phyloP scores from a whole-genome alignment of 139 green algal species.

The Spirogloea muscicola region DNA sequence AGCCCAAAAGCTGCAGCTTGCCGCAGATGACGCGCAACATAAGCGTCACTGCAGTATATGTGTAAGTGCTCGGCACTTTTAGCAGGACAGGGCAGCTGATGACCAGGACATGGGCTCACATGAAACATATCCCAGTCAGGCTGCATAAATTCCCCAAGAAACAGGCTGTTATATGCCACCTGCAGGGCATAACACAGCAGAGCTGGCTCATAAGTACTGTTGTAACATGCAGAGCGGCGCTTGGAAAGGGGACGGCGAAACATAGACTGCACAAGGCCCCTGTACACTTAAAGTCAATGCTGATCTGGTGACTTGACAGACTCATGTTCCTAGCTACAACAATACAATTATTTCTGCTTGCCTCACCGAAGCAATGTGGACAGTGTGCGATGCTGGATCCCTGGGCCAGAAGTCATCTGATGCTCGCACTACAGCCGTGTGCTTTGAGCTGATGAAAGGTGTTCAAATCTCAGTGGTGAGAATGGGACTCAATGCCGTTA shows the following conservation, averaged over 20 bases:
- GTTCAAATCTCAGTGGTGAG: too few relatives aligned
- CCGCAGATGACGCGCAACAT: neutral
- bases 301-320: too few relatives aligned
- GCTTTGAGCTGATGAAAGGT: constrained; percentile 22
- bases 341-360: too few relatives aligned
- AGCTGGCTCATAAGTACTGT: too few relatives aligned
- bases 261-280: too few relatives aligned
- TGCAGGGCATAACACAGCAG: constrained; percentile 13
- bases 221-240: too few relatives aligned
- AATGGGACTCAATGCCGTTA: too few relatives aligned
- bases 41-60: neutral
- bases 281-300: too few relatives aligned
- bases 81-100: neutral
- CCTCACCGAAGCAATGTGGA: constrained; percentile 23
- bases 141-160: constrained; percentile 56
- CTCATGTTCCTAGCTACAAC: too few relatives aligned
- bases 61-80: neutral
- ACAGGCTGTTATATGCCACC: constrained; percentile 56
- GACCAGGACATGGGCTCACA: neutral
- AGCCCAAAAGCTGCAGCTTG: neutral
- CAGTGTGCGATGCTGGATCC: constrained; percentile 35
- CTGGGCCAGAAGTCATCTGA: constrained; percentile 43
- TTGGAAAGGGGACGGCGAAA: too few relatives aligned
- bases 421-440: constrained; percentile 37
- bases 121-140: constrained; percentile 59